A percentile compares a stretch with the other conserved stretches of the same genome.
These are phyloP conservation scores for Choiromyces venosus DNA, from an alignment of 495 filamentous ascomycete genomes.

Conservation along the genomic window DNA sequence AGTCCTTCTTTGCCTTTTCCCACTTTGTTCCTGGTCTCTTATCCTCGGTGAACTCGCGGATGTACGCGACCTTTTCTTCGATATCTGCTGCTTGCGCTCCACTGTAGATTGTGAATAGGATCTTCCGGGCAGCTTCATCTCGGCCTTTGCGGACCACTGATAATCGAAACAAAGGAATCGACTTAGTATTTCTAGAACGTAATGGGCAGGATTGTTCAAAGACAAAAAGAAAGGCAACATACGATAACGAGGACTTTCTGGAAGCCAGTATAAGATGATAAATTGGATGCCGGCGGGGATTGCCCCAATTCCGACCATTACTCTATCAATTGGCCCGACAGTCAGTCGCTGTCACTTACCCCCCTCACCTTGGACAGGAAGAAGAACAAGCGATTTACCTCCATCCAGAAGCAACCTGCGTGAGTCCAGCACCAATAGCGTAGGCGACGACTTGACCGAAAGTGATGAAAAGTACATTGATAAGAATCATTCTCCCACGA, in stretches of 20 bases:
- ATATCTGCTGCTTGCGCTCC: constrained; percentile 23
- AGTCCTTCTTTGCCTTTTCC: constrained; percentile 44
- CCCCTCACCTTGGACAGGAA: background rate
- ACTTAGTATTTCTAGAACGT: background rate
- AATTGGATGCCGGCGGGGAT: constrained; percentile 49
- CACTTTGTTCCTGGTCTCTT: constrained; percentile 45
- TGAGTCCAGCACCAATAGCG: constrained; percentile 52
- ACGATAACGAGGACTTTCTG: constrained; percentile 50
- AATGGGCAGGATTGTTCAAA: background rate
- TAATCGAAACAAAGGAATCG: background rate
- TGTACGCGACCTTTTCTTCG: constrained; percentile 25
- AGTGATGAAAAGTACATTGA: constrained; percentile 55
- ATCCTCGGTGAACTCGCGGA: constrained; percentile 48
- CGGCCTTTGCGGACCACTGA: constrained; percentile 26
- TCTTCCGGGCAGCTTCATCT: constrained; percentile 16
- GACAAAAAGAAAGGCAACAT: background rate
- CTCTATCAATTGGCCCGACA: background rate
- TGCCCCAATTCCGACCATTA: constrained; percentile 50
- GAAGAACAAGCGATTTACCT: constrained; percentile 39
- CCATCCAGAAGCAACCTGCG: constrained; percentile 49
- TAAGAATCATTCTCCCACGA: constrained; percentile 52
- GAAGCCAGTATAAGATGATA: constrained; percentile 48
- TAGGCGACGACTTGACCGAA: constrained; percentile 52
- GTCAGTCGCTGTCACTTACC: background rate
- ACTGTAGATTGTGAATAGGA: constrained; percentile 30